These are phyloP conservation scores for Dactylellina haptotyla DNA, from an alignment of 2,329 filamentous ascomycete species.

Conservation along the genomic window DNA sequence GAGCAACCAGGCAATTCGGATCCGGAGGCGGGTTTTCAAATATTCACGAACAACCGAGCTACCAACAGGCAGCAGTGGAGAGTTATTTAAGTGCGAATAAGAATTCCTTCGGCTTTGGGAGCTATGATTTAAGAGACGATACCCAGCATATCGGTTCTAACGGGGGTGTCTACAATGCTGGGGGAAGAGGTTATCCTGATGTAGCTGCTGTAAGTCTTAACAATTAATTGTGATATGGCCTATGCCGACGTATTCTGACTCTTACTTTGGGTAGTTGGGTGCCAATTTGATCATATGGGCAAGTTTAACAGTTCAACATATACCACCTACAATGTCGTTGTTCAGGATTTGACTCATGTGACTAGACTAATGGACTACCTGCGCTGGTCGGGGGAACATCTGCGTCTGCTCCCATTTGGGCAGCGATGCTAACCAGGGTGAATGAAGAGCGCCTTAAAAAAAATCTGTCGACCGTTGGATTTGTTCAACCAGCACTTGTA, in stretches of 20 bases:
- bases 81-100: constrained; percentile 62
- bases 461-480: constrained; percentile 66
- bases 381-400: constrained; percentile 66
- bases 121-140: constrained; percentile 56
- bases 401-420: constrained; percentile 66
- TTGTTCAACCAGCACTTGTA: constrained; percentile 65
- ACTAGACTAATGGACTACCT: constrained; percentile 57
- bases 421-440: constrained; percentile 65
- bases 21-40: constrained; percentile 65
- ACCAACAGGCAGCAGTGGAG: constrained; percentile 63
- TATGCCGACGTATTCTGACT: neutral
- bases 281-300: neutral
- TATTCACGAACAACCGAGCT: constrained; percentile 62
- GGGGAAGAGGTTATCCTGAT: constrained; percentile 66
- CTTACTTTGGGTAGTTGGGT: neutral
- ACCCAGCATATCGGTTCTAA: constrained; percentile 61
- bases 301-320: neutral
- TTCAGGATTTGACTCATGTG: neutral
- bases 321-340: neutral
- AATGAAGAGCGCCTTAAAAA: constrained; percentile 66
- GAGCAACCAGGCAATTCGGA: constrained; percentile 58
- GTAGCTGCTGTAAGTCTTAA: constrained; percentile 64
- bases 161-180: constrained; percentile 63
- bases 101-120: constrained; percentile 57
- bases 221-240: constrained; percentile 49